Evolutionary conservation across 106 monocot species (phyloP).

Genomic region (Dendrobium nobile): DNA sequence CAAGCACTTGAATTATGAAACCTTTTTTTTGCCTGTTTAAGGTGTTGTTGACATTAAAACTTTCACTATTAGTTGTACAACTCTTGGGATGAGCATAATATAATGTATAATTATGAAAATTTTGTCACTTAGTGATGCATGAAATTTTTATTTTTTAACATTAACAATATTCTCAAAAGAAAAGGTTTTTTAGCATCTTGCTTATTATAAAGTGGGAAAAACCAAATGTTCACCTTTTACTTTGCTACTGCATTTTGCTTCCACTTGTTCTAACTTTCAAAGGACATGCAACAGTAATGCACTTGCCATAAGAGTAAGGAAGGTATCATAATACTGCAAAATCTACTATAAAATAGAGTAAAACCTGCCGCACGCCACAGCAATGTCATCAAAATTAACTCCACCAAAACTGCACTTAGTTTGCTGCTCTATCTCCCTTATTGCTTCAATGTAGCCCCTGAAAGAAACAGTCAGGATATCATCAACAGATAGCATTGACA

Average conservation of each 20-base stretch:
- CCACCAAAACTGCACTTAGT: slow-evolving; percentile 20
- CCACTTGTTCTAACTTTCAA: too few relatives aligned
- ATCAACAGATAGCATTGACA: background rate
- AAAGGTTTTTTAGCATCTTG: too few relatives aligned
- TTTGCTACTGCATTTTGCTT: too few relatives aligned
- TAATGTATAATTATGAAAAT: background rate
- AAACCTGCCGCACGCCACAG: slow-evolving; percentile 95
- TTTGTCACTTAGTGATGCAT: background rate
- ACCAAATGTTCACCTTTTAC: too few relatives aligned
- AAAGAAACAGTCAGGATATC: slow-evolving; percentile 4
- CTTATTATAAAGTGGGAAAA: too few relatives aligned
- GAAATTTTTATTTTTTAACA: background rate
- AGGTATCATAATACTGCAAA: background rate
- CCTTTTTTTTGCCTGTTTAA: background rate
- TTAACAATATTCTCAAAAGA: too few relatives aligned
- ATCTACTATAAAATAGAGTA: background rate
- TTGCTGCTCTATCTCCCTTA: slow-evolving; percentile 87
- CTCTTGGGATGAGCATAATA: background rate
- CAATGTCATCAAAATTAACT: slow-evolving; percentile 75
- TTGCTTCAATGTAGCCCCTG: slow-evolving; percentile 98
- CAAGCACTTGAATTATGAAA: background rate
- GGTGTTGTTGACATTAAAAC: background rate
- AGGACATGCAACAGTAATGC: background rate
- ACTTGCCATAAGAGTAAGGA: background rate
- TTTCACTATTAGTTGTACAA: background rate